A percentile compares a stretch with the other conserved stretches of the same genome.
Conservation (phyloP, 192 early-diverging fungal genomes). For the Spizellomyces punctatus region DNA sequence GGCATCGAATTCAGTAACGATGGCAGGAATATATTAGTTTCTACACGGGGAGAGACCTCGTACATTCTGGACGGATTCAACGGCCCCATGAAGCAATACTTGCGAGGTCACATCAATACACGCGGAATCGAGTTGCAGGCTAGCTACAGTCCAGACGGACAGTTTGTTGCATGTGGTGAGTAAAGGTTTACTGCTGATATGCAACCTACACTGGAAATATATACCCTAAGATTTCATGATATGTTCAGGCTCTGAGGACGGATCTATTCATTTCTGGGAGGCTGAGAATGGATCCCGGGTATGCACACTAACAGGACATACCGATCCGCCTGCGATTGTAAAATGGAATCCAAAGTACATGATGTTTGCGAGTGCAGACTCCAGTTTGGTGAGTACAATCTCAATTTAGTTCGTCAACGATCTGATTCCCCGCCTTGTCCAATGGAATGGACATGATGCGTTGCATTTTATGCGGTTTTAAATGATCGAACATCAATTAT, state of each 20-base stretch:
- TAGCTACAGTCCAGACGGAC: constrained; percentile 71
- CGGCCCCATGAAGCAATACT: constrained; percentile 43
- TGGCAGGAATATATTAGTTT: constrained; percentile 72
- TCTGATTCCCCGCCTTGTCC: constrained; percentile 2
- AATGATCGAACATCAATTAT: neutral
- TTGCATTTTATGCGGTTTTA: constrained; percentile 4
- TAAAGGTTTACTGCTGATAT: constrained; percentile 19
- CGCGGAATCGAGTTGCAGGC: constrained; percentile 53
- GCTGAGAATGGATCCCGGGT: constrained; percentile 47
- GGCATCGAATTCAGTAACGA: constrained; percentile 69
- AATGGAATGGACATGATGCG: neutral
- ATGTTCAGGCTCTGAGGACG: constrained; percentile 64
- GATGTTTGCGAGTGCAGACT: constrained; percentile 72
- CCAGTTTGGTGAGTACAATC: constrained; percentile 62
- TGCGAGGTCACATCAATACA: constrained; percentile 38
- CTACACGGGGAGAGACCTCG: constrained; percentile 57
- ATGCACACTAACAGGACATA: constrained; percentile 38
- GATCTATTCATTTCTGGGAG: constrained; percentile 68
- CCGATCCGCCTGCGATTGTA: constrained; percentile 58
- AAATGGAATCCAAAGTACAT: constrained; percentile 74
- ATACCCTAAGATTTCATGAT: neutral
- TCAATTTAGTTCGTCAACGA: neutral
- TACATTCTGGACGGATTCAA: constrained; percentile 72
- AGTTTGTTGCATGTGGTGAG: constrained; percentile 68
- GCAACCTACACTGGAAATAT: constrained; percentile 10